Evolutionary conservation across 2,329 filamentous ascomycete species (phyloP).

Genomic region (Arthrobotrys sinensis): DNA sequence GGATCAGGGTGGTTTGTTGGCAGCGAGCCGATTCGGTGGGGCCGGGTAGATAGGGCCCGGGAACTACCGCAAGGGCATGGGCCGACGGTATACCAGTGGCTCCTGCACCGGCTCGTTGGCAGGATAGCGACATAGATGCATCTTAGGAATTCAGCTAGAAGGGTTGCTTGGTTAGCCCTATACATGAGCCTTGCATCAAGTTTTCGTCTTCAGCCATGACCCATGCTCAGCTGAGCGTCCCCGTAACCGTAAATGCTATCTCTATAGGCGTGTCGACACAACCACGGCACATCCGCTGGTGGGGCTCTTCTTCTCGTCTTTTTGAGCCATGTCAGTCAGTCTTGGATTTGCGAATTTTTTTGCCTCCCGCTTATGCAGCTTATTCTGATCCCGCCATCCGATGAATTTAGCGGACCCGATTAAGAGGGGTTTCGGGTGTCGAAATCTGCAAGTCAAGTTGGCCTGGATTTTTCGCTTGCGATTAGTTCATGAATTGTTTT

Average conservation of each 20-base stretch:
- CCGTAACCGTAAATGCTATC: conserved; percentile 26
- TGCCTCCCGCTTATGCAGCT: conserved; percentile 58
- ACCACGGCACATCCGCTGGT: conserved; percentile 12
- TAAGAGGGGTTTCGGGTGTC: conserved; percentile 6
- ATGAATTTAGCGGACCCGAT: conserved; percentile 39
- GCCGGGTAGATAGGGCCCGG: conserved; percentile 3
- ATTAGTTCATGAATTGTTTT: not conserved
- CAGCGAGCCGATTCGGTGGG: conserved; percentile 19
- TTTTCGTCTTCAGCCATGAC: not conserved
- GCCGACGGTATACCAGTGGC: not conserved
- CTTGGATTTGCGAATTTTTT: conserved; percentile 22
- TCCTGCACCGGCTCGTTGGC: conserved; percentile 12
- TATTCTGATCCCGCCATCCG: conserved; percentile 21
- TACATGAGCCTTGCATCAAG: not conserved
- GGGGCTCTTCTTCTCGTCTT: conserved; percentile 8
- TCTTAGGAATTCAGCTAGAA: conserved; percentile 5
- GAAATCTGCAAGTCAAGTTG: conserved; percentile 49
- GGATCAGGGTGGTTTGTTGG: conserved; percentile 12
- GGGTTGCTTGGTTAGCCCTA: not conserved
- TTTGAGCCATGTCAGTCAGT: not conserved
- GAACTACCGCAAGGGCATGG: conserved; percentile 21
- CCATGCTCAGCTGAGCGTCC: conserved; percentile 38
- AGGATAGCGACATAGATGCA: conserved; percentile 21
- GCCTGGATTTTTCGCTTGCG: conserved; percentile 20
- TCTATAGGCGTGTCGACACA: conserved; percentile 20